phyloP scores from a whole-genome alignment of 2,329 filamentous ascomycete species.

The Verticillium isaacii region DNA sequence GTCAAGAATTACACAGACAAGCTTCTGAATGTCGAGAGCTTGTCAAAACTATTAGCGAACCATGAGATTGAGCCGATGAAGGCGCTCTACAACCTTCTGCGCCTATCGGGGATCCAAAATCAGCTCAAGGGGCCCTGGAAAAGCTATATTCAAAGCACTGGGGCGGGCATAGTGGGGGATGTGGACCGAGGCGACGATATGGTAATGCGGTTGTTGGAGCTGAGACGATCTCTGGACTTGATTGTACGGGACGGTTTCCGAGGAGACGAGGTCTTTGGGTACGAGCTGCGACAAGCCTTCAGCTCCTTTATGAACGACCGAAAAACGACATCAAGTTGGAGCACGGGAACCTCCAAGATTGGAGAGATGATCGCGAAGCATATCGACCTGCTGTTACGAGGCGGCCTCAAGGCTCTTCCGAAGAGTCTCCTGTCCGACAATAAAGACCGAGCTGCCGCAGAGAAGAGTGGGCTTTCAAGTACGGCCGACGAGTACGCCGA shows the following conservation, averaged over 20 bases:
- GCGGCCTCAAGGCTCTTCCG: conserved; percentile 79
- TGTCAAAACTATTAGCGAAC: conserved; percentile 69
- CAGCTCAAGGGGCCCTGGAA: conserved; percentile 70
- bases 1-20: conserved; percentile 63
- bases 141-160: conserved; percentile 71
- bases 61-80: conserved; percentile 67
- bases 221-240: conserved; percentile 74
- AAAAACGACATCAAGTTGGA: conserved; percentile 66
- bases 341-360: conserved; percentile 84
- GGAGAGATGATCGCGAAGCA: conserved; percentile 99
- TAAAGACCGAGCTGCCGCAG: conserved; percentile 52
- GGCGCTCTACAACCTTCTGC: conserved; percentile 72
- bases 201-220: conserved; percentile 74
- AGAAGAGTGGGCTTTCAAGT: conserved; percentile 58
- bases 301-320: conserved; percentile 89
- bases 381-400: conserved; percentile 82
- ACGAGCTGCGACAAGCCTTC: conserved; percentile 80
- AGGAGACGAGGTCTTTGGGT: conserved; percentile 70
- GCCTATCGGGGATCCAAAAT: conserved; percentile 64
- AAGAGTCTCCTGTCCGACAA: conserved; percentile 59
- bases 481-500: conserved; percentile 86
- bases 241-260: conserved; percentile 74
- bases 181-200: conserved; percentile 76
- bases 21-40: conserved; percentile 59
- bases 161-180: conserved; percentile 74